Conservation (phyloP, 495 filamentous ascomycete species). For the Glarea lozoyensis region DNA sequence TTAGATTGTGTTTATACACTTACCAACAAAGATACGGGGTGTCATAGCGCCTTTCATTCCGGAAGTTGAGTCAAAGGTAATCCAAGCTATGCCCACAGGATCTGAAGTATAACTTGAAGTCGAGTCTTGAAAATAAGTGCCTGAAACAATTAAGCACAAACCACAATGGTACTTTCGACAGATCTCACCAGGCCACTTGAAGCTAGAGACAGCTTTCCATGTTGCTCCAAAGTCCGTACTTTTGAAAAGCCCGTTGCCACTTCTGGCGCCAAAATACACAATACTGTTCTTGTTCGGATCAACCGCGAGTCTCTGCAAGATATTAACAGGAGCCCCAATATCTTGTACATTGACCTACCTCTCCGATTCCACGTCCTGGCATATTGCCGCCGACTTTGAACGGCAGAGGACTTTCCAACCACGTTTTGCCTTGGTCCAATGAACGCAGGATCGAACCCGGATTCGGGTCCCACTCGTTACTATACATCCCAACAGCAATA, state of each 20-base stretch:
- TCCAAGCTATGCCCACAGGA: slow-evolving; percentile 35
- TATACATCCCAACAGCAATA: slow-evolving; percentile 49
- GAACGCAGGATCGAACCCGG: slow-evolving; percentile 42
- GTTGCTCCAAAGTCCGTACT: slow-evolving; percentile 46
- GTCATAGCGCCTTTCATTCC: slow-evolving; percentile 34
- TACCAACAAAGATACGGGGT: slow-evolving; percentile 47
- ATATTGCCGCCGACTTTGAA: slow-evolving; percentile 59
- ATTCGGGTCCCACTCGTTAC: slow-evolving; percentile 49
- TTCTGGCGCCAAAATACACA: slow-evolving; percentile 50
- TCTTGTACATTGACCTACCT: slow-evolving; percentile 15
- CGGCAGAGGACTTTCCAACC: slow-evolving; percentile 34
- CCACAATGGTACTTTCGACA: slow-evolving; percentile 27
- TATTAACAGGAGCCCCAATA: background rate
- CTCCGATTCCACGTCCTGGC: slow-evolving; percentile 56
- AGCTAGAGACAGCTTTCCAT: slow-evolving; percentile 48
- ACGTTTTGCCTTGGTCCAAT: slow-evolving; percentile 41
- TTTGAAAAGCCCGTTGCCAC: slow-evolving; percentile 55
- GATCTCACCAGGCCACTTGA: slow-evolving; percentile 26
- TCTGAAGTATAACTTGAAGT: slow-evolving; percentile 5
- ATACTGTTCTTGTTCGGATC: slow-evolving; percentile 48
- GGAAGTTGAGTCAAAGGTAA: slow-evolving; percentile 49
- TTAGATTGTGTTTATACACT: background rate
- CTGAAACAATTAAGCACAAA: background rate
- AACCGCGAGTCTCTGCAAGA: slow-evolving; percentile 39
- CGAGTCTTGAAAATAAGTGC: slow-evolving; percentile 11